Percentiles rank a stretch among this genome's conserved stretches.
Evolutionary conservation across 1,139 yeast genomes (phyloP).

Genomic region (Geotrichum reessii): DNA sequence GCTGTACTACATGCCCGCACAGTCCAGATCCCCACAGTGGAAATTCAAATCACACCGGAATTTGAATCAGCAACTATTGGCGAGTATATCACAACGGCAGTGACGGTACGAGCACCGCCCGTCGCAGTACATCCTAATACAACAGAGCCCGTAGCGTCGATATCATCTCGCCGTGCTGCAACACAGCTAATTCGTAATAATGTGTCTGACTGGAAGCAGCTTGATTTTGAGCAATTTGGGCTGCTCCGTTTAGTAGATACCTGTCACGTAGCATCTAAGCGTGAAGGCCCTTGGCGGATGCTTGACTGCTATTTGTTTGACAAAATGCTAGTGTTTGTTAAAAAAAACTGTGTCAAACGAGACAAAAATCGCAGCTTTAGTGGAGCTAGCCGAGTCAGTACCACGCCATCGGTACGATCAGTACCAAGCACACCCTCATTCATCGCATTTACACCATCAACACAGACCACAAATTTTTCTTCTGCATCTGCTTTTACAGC

Average conservation of each 20-base stretch:
- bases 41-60: constrained; percentile 1
- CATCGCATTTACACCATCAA: neutral
- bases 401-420: neutral
- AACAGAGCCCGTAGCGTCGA: neutral
- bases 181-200: constrained; percentile 6
- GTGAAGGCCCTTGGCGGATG: constrained; percentile 22
- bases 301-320: constrained; percentile 26
- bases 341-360: neutral
- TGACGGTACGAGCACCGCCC: constrained; percentile 4
- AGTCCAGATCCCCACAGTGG: neutral
- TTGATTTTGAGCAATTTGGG: constrained; percentile 23
- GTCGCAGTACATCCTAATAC: neutral
- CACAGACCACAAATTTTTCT: neutral
- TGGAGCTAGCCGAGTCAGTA: neutral
- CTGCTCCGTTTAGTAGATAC: constrained; percentile 21
- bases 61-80: neutral
- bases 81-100: constrained; percentile 6
- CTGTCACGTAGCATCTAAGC: constrained; percentile 21
- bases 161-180: constrained; percentile 1
- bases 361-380: neutral
- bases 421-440: neutral
- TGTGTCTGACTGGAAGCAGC: constrained; percentile 20
- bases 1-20: constrained; percentile 2
- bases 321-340: constrained; percentile 21
- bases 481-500: neutral